phyloP scores from a whole-genome alignment of 352 stramenopile species.

The Phytophthora brassicae region DNA sequence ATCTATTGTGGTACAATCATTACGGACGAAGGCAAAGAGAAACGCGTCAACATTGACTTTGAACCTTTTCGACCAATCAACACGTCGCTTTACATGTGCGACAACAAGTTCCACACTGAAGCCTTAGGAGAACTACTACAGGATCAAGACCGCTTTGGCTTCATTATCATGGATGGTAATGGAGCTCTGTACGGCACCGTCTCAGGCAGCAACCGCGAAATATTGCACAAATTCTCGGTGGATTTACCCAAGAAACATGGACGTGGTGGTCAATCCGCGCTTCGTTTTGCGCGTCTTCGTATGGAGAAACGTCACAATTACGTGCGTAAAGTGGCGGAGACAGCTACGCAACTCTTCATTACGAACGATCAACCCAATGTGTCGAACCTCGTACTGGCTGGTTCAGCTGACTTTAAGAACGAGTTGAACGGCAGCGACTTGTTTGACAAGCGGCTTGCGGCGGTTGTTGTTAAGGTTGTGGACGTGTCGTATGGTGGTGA shows the following conservation, averaged over 20 bases:
- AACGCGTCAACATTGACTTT: conserved; percentile 99
- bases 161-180: conserved; percentile 99
- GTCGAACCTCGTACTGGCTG: conserved; percentile 97
- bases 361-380: conserved; percentile 98
- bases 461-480: conserved; percentile 99
- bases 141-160: conserved; percentile 99
- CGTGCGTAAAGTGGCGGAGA: conserved; percentile 98
- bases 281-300: conserved; percentile 99
- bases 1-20: conserved; percentile 99
- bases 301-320: conserved; percentile 99
- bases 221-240: conserved; percentile 96
- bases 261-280: conserved; percentile 98
- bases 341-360: conserved; percentile 98
- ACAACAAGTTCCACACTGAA: conserved; percentile 99
- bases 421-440: conserved; percentile 96
- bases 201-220: conserved; percentile 90
- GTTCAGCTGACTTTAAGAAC: conserved; percentile 99
- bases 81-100: conserved; percentile 99
- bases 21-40: conserved; percentile 99
- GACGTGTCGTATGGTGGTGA: conserved; percentile 99
- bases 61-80: conserved; percentile 99
- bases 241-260: conserved; percentile 99
- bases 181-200: conserved; percentile 98
- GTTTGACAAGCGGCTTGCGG: conserved; percentile 95
- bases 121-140: conserved; percentile 97